Evolutionary conservation across 2,329 filamentous ascomycete species (phyloP).

Genomic region (Volutella citrinella): DNA sequence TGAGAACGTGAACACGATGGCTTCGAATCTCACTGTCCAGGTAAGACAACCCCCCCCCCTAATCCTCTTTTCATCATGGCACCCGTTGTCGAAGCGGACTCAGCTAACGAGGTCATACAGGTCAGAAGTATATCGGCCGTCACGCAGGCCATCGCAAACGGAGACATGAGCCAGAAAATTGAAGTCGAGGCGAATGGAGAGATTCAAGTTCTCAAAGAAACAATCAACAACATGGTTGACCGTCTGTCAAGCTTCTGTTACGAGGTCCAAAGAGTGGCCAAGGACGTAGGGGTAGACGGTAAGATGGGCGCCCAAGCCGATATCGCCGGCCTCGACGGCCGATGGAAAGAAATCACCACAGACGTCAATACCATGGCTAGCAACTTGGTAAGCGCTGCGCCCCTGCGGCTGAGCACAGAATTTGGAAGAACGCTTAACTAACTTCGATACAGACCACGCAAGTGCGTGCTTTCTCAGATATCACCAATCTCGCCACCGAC

Average conservation of each 20-base stretch:
- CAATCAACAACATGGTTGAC: slow-evolving; percentile 98
- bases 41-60: too few relatives aligned
- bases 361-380: slow-evolving; percentile 92
- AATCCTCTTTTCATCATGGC: too few relatives aligned
- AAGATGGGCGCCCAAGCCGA: slow-evolving; percentile 99
- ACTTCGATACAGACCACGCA: slow-evolving; percentile 78
- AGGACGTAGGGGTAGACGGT: slow-evolving; percentile 94
- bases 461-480: slow-evolving; percentile 96
- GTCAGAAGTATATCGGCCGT: slow-evolving; percentile 92
- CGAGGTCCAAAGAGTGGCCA: slow-evolving; percentile 91
- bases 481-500: slow-evolving; percentile 95
- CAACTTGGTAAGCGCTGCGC: slow-evolving; percentile 52
- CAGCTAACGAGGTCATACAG: too few relatives aligned
- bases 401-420: too few relatives aligned
- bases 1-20: slow-evolving; percentile 80
- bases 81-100: too few relatives aligned
- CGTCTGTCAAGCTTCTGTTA: slow-evolving; percentile 93
- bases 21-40: slow-evolving; percentile 66
- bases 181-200: slow-evolving; percentile 94
- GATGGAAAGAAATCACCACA: slow-evolving; percentile 98
- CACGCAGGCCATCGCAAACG: slow-evolving; percentile 91
- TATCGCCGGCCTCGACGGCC: slow-evolving; percentile 84
- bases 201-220: slow-evolving; percentile 89
- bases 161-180: slow-evolving; percentile 94
- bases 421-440: too few relatives aligned